These are phyloP conservation scores for Coffea humblotiana DNA, from an alignment of 305 asterid genomes.

Conservation along the genomic window DNA sequence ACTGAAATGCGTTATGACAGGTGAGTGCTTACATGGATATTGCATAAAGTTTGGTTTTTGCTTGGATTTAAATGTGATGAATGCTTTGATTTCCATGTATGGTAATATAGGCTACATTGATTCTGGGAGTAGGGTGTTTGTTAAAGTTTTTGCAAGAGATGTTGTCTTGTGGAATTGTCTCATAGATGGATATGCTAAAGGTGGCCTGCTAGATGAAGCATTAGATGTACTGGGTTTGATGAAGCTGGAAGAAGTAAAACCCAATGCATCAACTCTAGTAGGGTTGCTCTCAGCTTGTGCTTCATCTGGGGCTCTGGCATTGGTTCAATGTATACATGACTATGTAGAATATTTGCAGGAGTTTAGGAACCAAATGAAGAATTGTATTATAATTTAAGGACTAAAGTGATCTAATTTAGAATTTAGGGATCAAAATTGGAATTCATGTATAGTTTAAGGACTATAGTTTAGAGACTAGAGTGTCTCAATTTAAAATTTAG, in stretches of 20 bases:
- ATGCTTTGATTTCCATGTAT: constrained; percentile 61
- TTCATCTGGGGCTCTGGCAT: constrained; percentile 38
- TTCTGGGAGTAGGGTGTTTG: constrained; percentile 44
- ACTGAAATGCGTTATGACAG: constrained; percentile 20
- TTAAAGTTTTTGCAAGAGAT: constrained; percentile 47
- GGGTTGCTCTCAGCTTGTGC: constrained; percentile 62
- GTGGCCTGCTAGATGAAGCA: constrained; percentile 44
- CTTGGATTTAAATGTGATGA: constrained; percentile 36
- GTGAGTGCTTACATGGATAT: constrained; percentile 40
- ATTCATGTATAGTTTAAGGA: too few species aligned
- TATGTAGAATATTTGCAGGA: constrained; percentile 31
- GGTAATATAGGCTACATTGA: constrained; percentile 41
- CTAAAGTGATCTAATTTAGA: too few species aligned
- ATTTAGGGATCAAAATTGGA: too few species aligned
- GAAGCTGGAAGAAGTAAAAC: constrained; percentile 35
- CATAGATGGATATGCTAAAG: constrained; percentile 58
- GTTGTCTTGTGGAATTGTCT: constrained; percentile 67
- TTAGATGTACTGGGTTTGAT: constrained; percentile 36
- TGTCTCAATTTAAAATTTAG: too few species aligned
- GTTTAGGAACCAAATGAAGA: too few species aligned
- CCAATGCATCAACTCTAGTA: constrained; percentile 55
- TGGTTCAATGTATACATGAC: constrained; percentile 37
- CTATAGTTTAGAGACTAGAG: too few species aligned
- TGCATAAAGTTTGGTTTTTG: constrained; percentile 60
- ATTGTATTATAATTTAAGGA: too few species aligned